phyloP scores from a whole-genome alignment of 371 early-diverging fungal genomes.

The Rhizopus sp. region DNA sequence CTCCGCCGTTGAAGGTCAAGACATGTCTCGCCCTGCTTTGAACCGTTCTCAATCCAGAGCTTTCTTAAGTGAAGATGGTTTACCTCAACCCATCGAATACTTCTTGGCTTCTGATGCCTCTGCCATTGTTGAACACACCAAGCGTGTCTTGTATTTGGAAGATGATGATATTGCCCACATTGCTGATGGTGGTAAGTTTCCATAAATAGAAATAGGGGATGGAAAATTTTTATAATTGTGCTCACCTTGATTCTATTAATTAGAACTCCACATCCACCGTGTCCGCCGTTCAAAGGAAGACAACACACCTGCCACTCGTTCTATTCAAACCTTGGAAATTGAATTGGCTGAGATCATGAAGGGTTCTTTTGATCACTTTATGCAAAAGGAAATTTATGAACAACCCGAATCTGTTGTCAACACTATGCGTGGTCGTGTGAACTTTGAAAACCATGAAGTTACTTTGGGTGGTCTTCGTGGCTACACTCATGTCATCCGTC shows the following conservation, averaged over 20 bases:
- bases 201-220: slow-evolving; percentile 1
- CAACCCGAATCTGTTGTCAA: slow-evolving; percentile 99
- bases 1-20: slow-evolving; percentile 52
- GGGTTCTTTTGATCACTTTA: slow-evolving; percentile 96
- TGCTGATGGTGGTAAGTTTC: slow-evolving; percentile 72
- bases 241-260: background rate
- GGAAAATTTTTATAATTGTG: too few species aligned
- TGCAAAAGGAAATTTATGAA: slow-evolving; percentile 99
- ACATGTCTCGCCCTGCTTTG: slow-evolving; percentile 56
- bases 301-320: slow-evolving; percentile 80
- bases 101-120: slow-evolving; percentile 98
- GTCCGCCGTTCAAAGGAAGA: slow-evolving; percentile 85
- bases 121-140: slow-evolving; percentile 99
- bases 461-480: slow-evolving; percentile 94
- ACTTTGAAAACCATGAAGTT: slow-evolving; percentile 93
- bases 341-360: slow-evolving; percentile 99
- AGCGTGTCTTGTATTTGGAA: slow-evolving; percentile 97
- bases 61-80: slow-evolving; percentile 93
- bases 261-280: slow-evolving; percentile 96
- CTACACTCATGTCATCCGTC: slow-evolving; percentile 90
- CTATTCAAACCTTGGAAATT: slow-evolving; percentile 97
- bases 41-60: slow-evolving; percentile 92
- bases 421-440: slow-evolving; percentile 99
- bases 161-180: slow-evolving; percentile 99
- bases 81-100: slow-evolving; percentile 95